Evolutionary conservation across 768 basidiomycete genomes (phyloP).

Genomic region (Hypholoma sublateritium): DNA sequence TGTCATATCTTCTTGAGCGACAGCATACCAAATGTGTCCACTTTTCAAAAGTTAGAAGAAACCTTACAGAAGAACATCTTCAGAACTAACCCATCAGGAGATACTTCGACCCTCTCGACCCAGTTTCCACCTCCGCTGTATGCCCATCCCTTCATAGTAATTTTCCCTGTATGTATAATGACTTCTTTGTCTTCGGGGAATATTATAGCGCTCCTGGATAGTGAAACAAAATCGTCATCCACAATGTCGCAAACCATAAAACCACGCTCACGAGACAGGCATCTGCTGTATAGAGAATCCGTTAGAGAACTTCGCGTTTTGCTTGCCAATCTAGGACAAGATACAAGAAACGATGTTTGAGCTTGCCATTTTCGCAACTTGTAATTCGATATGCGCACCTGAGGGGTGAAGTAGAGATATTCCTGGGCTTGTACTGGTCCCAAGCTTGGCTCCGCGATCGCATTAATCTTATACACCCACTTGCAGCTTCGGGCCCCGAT

Average conservation of each 20-base stretch:
- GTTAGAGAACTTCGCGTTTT: conserved; percentile 11
- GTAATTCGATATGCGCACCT: background rate
- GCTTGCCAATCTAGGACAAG: conserved; percentile 7
- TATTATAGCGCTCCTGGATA: conserved; percentile 12
- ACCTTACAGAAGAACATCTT: background rate
- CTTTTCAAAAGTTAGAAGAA: background rate
- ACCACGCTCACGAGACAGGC: conserved; percentile 14
- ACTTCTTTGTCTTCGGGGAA: conserved; percentile 17
- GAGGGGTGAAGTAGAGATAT: conserved; percentile 16
- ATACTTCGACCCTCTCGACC: conserved; percentile 17
- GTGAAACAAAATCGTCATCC: background rate
- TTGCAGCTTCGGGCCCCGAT: conserved; percentile 15
- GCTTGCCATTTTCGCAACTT: background rate
- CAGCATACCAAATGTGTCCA: conserved; percentile 13
- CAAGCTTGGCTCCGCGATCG: conserved; percentile 11
- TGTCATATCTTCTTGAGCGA: conserved; percentile 12
- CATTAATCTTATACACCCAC: conserved; percentile 16
- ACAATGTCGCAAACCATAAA: background rate
- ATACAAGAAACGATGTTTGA: background rate
- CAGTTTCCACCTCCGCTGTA: conserved; percentile 16
- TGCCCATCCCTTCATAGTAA: conserved; percentile 13
- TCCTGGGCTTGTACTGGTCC: conserved; percentile 15
- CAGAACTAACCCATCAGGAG: conserved; percentile 9
- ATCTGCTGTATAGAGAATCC: conserved; percentile 16
- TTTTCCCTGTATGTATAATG: conserved; percentile 11